phyloP scores from a whole-genome alignment of 805 yeast species.

The Saccharomycopsis selenospora region DNA sequence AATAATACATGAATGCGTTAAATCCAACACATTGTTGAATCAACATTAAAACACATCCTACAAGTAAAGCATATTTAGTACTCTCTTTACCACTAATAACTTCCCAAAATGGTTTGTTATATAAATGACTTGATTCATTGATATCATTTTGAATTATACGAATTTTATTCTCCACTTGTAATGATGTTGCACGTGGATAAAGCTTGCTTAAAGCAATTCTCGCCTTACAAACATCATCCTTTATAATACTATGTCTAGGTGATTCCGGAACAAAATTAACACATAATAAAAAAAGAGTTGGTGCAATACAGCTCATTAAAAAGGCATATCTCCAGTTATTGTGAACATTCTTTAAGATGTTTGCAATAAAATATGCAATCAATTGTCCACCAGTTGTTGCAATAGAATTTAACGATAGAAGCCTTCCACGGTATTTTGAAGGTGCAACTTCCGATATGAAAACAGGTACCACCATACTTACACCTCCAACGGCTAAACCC shows the following conservation, averaged over 20 bases:
- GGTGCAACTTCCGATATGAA: conserved; percentile 48
- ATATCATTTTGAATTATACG: conserved; percentile 41
- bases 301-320: conserved; percentile 35
- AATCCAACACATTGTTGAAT: conserved; percentile 57
- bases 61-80: conserved; percentile 36
- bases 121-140: conserved; percentile 29
- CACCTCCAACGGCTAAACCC: conserved; percentile 69
- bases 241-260: conserved; percentile 38
- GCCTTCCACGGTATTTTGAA: conserved; percentile 32
- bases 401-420: conserved; percentile 33
- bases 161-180: conserved; percentile 40
- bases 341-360: conserved; percentile 25
- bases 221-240: conserved; percentile 30
- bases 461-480: conserved; percentile 60
- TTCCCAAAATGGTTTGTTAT: conserved; percentile 29
- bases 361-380: conserved; percentile 36
- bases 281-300: conserved; percentile 32
- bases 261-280: conserved; percentile 44
- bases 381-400: conserved; percentile 47
- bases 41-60: conserved; percentile 46
- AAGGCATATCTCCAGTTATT: conserved; percentile 36
- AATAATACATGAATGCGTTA: conserved; percentile 57
- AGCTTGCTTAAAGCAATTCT: conserved; percentile 39
- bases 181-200: conserved; percentile 35
- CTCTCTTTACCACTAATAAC: conserved; percentile 15